Evolutionary conservation across 1,284 basidiomycete genomes (phyloP), one percentile per base, ranked within the genome.

Genomic region (Coriolopsis trogii): DNA sequence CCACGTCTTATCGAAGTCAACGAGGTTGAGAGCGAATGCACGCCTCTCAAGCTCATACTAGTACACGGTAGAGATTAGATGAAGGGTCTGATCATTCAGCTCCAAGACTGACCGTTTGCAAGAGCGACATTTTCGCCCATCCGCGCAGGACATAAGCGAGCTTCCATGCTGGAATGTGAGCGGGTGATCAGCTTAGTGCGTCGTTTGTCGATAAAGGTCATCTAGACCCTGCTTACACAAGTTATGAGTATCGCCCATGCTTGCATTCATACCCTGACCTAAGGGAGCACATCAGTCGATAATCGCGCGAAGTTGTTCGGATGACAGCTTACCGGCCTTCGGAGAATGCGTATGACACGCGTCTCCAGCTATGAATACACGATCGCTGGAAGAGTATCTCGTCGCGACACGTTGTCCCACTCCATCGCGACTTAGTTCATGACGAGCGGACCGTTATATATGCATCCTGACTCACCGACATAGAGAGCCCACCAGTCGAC

Each of bases 281-380:
- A 82, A 16, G 7, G 4, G 23, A 24, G 20, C 15, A 15, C 9
- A 13, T 12, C 13, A 13, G 9, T 13, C n/a, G 12, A 16, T 13
- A 10, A 8, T 9, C 28, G 29, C 50, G 40, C 28, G 15, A 18
- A 21, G 25, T n/a, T n/a, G n/a, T n/a, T n/a, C n/a, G n/a, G n/a
- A n/a, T n/a, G n/a, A 34, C 4, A n/a, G 51, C 63, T 16, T 6
- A 59, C 66, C 68, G 4, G 78, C 79, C 58, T 82, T 93, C 0
- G 91, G 91, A 0, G 89, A 91, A 69, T 93, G 91, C 0, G 91
- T 93, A 63, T 93, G 91, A 61, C 85, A 91, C 2, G 86, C 87
- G 69, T 91, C 88, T 1, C 90, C 89, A 3, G 84, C 88, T 55
- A 93, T 92, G 68, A 93, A 92, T 3, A 91, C 78, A 0, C 91